A percentile compares a stretch with the other conserved stretches of the same genome.
Evolutionary conservation across 2,329 filamentous ascomycete genomes (phyloP).

Genomic region (Hortaea werneckii): DNA sequence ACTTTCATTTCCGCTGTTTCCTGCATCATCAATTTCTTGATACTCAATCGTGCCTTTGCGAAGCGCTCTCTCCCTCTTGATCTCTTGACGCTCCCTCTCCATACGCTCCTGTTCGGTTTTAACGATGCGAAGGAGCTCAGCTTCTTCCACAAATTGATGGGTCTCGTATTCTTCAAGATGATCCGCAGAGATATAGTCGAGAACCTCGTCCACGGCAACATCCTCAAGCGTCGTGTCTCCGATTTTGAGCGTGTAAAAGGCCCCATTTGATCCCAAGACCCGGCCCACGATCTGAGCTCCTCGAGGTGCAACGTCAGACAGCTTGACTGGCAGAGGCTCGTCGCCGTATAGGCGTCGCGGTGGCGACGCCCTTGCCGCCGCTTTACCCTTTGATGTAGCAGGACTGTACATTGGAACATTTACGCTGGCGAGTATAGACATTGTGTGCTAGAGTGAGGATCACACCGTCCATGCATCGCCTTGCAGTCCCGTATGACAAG

Average conservation of each 20-base stretch:
- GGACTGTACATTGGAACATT: conserved; percentile 1
- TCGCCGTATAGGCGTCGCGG: not conserved
- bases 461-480: too few species aligned
- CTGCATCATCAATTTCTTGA: not conserved
- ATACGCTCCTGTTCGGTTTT: conserved; percentile 12
- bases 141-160: conserved; percentile 19
- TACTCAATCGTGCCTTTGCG: conserved; percentile 1
- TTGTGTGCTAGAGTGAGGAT: not conserved
- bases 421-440: conserved; percentile 1
- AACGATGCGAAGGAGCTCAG: conserved; percentile 11
- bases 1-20: not conserved
- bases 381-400: not conserved
- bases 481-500: too few species aligned
- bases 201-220: conserved; percentile 20
- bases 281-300: conserved; percentile 19
- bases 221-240: conserved; percentile 16
- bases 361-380: not conserved
- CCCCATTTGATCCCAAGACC: conserved; percentile 8
- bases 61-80: conserved; percentile 5
- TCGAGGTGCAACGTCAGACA: conserved; percentile 17
- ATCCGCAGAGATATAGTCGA: conserved; percentile 25
- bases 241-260: conserved; percentile 20
- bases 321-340: conserved; percentile 14
- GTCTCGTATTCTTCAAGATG: conserved; percentile 26
- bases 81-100: not conserved